Evolutionary conservation across 805 yeast genomes (phyloP).

Genomic region (Metschnikowia vanudenii): DNA sequence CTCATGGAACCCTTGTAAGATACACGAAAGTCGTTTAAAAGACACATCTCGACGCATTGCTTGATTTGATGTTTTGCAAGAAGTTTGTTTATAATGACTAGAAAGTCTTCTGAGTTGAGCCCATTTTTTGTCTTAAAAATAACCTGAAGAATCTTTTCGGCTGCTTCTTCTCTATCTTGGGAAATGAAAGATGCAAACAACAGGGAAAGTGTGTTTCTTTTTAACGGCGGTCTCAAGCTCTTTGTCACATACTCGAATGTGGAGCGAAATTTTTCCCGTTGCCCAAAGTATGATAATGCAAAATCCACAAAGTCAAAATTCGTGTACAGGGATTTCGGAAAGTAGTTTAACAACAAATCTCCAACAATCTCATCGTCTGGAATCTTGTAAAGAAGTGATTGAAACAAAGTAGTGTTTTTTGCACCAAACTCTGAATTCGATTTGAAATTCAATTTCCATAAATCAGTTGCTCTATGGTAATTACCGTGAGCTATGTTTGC

Average conservation of each 20-base stretch:
- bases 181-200: constrained; percentile 30
- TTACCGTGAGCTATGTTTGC: constrained; percentile 18
- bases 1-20: constrained; percentile 27
- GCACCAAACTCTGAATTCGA: constrained; percentile 5
- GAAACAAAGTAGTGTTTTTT: constrained; percentile 1
- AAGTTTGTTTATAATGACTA: constrained; percentile 26
- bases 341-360: constrained; percentile 3
- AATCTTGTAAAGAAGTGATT: neutral
- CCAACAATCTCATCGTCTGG: neutral
- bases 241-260: constrained; percentile 21
- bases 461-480: constrained; percentile 13
- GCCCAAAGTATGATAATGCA: constrained; percentile 22
- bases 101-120: constrained; percentile 26
- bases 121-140: constrained; percentile 32
- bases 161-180: constrained; percentile 28
- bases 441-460: constrained; percentile 19
- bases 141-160: constrained; percentile 29
- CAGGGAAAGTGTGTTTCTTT: constrained; percentile 32
- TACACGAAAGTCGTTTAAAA: constrained; percentile 19
- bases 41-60: constrained; percentile 26
- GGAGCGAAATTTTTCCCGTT: constrained; percentile 13
- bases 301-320: constrained; percentile 16
- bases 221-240: constrained; percentile 29
- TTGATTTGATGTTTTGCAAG: constrained; percentile 26
- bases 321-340: constrained; percentile 8